Base-by-base conservation (phyloP, 2,329 filamentous ascomycete genomes). In the Fusarium pseudonygamai region DNA sequence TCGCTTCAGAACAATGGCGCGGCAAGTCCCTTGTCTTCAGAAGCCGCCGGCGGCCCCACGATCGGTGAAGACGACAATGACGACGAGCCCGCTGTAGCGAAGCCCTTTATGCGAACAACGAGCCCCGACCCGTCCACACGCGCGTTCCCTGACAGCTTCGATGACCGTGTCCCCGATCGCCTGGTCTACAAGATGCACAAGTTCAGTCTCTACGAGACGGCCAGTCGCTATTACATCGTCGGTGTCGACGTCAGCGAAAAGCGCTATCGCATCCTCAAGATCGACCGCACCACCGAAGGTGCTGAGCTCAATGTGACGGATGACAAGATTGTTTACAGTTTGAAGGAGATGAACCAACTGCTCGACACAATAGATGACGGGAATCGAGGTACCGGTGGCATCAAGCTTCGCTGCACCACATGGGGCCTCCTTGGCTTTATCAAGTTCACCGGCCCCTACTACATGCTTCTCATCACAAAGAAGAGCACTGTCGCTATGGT, bases 381-480 rank as follows among this genome's bases (percentile, higher is more conserved):
- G 0, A 99, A 98, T 82, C 95, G 93, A 78, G 91, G 90, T 13
- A 94, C 94, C 0, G 96, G 96, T 30, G 96, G 96, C 2, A 89
- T 99, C 83, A 96, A 93, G 81, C 87, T 97, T 63, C 94, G 93
- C 67, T 97, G 93, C 81, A 97, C 91, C 67, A 94, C 93, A 9
- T 99, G 96, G 96, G 96, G 96, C 5, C 84, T 99, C 32, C 85
- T 99, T 32, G 96, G 96, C 8, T 99, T 99, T 82, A 96, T 99
- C 81, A 90, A 93, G 69, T 98, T 99, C 81, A 99, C 96, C 0
- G 95, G 96, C 5, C 91, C 94, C 7, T 98, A 97, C 82, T 99
- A 99, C 82, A 98, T 99, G 95, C 88, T 98, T 36, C 85, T 98
- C 55, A 95, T 98, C 78, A 98, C 95, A 43, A 98, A 98, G 83